A percentile compares a stretch with the other conserved stretches of the same genome.
Conservation (phyloP, 345 rosid species). For the Eucalyptus erythrocorys region DNA sequence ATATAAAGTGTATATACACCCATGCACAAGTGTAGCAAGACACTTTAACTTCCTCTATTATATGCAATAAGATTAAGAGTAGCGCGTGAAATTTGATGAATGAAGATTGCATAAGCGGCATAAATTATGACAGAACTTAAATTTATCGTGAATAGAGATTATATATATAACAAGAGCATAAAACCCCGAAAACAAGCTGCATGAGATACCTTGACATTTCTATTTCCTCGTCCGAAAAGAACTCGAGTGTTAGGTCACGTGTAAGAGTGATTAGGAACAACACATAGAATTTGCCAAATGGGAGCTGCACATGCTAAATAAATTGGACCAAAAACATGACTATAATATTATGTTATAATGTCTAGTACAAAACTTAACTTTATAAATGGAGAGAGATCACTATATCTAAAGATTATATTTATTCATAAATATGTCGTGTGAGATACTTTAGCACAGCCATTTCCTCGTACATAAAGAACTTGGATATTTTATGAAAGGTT, state of each 20-base stretch:
- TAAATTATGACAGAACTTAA: accelerated
- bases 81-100: accelerated
- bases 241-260: not conserved
- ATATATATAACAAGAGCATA: not conserved
- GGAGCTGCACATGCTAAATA: no score
- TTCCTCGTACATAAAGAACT: no score
- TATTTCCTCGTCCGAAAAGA: not conserved
- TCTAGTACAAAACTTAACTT: no score
- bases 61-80: accelerated
- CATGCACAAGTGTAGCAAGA: not conserved
- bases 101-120: accelerated
- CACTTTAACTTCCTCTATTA: not conserved
- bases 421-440: no score
- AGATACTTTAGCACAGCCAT: no score
- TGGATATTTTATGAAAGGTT: not conserved
- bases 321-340: no score
- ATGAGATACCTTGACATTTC: accelerated
- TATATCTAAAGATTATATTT: no score
- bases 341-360: no score
- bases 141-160: accelerated
- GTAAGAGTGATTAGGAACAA: no score
- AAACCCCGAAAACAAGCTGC: accelerated
- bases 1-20: accelerated
- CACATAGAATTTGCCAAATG: no score
- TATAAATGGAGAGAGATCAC: no score